A percentile compares a stretch with the other conserved stretches of the same genome.
These are phyloP conservation scores for Euphorbia tirucalli DNA, from an alignment of 345 rosid species.

Conservation along the genomic window DNA sequence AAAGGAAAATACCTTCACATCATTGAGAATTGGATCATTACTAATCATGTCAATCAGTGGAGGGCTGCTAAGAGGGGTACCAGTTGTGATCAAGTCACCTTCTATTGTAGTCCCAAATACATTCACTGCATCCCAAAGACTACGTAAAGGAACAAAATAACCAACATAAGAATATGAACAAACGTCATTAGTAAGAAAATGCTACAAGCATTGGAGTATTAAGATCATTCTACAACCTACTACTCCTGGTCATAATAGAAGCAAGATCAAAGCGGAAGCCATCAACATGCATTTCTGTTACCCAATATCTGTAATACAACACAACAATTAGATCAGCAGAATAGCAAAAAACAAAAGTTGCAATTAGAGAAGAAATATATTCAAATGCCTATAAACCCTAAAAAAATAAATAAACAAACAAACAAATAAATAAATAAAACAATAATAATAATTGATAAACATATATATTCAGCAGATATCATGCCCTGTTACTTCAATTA, in stretches of 20 bases:
- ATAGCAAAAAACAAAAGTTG: conserved; percentile 1
- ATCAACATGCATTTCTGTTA: conserved; percentile 93
- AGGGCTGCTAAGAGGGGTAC: conserved; percentile 78
- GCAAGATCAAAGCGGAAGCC: conserved; percentile 99
- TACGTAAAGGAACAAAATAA: conserved; percentile 24
- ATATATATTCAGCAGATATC: not conserved
- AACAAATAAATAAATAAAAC: too few species aligned
- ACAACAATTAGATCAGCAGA: not conserved
- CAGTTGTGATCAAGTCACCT: conserved; percentile 73
- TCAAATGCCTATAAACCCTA: not conserved
- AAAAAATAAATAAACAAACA: conserved; percentile 3
- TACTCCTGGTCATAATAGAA: conserved; percentile 90
- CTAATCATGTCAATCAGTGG: conserved; percentile 89
- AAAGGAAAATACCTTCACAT: conserved; percentile 65
- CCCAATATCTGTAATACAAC: conserved; percentile 81
- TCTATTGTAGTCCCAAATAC: conserved; percentile 68
- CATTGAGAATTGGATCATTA: conserved; percentile 82
- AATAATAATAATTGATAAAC: not conserved
- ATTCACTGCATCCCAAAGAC: conserved; percentile 89
- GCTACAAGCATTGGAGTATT: conserved; percentile 13
- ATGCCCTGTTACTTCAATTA: not conserved
- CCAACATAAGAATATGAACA: conserved; percentile 7
- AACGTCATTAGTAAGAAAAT: not conserved
- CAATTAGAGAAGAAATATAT: not conserved
- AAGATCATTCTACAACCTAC: conserved; percentile 50